Percentiles rank a stretch among this genome's conserved stretches.
These are phyloP conservation scores for Flaveria floridana DNA, from an alignment of 140 eudicot species.

Conservation along the genomic window DNA sequence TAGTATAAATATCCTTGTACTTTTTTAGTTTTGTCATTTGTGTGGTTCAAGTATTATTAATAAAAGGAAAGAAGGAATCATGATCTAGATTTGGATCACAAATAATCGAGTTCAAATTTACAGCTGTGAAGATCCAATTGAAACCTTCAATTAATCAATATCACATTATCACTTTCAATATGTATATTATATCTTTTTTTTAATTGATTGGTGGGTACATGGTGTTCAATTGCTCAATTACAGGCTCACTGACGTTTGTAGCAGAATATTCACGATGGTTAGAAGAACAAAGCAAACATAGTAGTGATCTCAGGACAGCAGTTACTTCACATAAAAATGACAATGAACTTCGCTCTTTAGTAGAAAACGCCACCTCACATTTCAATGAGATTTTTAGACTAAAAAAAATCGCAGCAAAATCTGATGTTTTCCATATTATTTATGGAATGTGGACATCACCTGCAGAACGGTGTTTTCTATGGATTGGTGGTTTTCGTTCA, in stretches of 20 bases:
- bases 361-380: conserved; percentile 71
- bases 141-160: neutral
- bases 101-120: too few relatives aligned
- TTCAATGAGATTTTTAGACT: conserved; percentile 75
- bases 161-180: neutral
- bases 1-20: too few relatives aligned
- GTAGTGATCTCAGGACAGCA: conserved; percentile 76
- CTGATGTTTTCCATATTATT: conserved; percentile 89
- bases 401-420: conserved; percentile 80
- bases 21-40: too few relatives aligned
- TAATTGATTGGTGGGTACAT: neutral
- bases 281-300: conserved; percentile 75
- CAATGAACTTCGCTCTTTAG: conserved; percentile 68
- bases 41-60: too few relatives aligned
- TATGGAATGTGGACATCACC: conserved; percentile 99
- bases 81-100: too few relatives aligned
- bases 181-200: neutral
- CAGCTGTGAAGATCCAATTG: too few relatives aligned
- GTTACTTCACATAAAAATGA: conserved; percentile 82
- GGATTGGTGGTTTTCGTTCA: conserved; percentile 99
- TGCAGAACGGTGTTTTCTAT: conserved; percentile 93
- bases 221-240: conserved; percentile 21
- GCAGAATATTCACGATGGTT: conserved; percentile 86
- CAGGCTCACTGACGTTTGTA: conserved; percentile 91
- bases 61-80: too few relatives aligned